phyloP scores from a whole-genome alignment of 345 rosid species.

The Gossypium sturtianum region DNA sequence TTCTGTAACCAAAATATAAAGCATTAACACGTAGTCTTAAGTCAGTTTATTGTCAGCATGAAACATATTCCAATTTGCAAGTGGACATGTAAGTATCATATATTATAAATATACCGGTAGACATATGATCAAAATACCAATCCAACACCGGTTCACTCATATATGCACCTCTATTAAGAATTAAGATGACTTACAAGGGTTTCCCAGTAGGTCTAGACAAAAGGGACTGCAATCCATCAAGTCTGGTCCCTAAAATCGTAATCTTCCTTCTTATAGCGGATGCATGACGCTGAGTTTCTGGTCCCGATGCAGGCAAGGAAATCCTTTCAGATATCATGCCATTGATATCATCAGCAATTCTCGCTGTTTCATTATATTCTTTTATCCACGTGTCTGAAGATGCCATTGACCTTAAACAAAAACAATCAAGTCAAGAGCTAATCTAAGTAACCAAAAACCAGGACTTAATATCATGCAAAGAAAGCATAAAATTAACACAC shows the following conservation, averaged over 20 bases:
- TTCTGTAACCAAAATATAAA: constrained; percentile 32
- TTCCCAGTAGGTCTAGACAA: constrained; percentile 62
- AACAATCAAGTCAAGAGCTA: neutral
- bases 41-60: neutral
- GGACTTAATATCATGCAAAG: neutral
- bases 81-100: neutral
- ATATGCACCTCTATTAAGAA: neutral
- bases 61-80: neutral
- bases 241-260: constrained; percentile 73
- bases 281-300: constrained; percentile 33
- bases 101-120: neutral
- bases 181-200: constrained; percentile 43
- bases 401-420: constrained; percentile 42
- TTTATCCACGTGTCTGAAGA: constrained; percentile 78
- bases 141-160: neutral
- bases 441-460: neutral
- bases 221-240: constrained; percentile 71
- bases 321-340: constrained; percentile 73
- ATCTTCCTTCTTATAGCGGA: constrained; percentile 73
- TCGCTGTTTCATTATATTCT: constrained; percentile 66
- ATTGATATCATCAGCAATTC: constrained; percentile 63
- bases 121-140: neutral
- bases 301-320: constrained; percentile 52
- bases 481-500: neutral
- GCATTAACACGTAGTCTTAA: neutral